Percentiles rank a stretch among this genome's conserved stretches.
Evolutionary conservation across 2,329 filamentous ascomycete species (phyloP).

Genomic region (Ceratocystis smalleyi): DNA sequence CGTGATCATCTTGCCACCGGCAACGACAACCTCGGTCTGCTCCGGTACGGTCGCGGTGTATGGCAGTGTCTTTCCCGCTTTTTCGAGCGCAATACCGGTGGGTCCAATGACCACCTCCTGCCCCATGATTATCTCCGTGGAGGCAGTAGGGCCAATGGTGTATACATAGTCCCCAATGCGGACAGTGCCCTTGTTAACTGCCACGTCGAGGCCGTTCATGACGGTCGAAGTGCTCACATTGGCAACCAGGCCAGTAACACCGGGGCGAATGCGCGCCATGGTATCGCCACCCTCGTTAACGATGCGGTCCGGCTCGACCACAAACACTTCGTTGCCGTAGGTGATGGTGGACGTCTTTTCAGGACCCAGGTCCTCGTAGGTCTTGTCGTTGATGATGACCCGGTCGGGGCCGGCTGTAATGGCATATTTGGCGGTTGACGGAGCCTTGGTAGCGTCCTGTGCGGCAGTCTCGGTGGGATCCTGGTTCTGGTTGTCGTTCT

Average conservation of each 20-base stretch:
- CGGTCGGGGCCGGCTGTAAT: slow-evolving; percentile 31
- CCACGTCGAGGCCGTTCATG: slow-evolving; percentile 28
- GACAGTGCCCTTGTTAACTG: slow-evolving; percentile 28
- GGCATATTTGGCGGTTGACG: slow-evolving; percentile 22
- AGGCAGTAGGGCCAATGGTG: slow-evolving; percentile 27
- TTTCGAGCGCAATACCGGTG: slow-evolving; percentile 24
- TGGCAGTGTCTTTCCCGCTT: slow-evolving; percentile 24
- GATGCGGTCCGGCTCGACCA: slow-evolving; percentile 30
- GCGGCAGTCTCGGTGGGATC: not conserved
- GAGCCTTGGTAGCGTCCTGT: not conserved
- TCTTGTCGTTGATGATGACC: slow-evolving; percentile 34
- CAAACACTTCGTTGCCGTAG: slow-evolving; percentile 30
- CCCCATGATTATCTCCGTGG: slow-evolving; percentile 22
- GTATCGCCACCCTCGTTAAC: slow-evolving; percentile 22
- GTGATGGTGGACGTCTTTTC: slow-evolving; percentile 29
- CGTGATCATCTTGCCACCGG: slow-evolving; percentile 34
- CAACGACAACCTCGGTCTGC: slow-evolving; percentile 31
- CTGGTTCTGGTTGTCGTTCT: not conserved
- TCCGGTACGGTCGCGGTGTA: slow-evolving; percentile 23
- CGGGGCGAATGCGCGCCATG: slow-evolving; percentile 28
- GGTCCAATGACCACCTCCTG: slow-evolving; percentile 25
- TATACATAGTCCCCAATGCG: slow-evolving; percentile 31
- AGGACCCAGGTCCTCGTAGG: slow-evolving; percentile 27
- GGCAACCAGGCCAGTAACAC: slow-evolving; percentile 23
- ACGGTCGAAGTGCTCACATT: slow-evolving; percentile 25